Base-by-base conservation (phyloP, 495 filamentous ascomycete genomes). In the Aspergillus cavernicola region DNA sequence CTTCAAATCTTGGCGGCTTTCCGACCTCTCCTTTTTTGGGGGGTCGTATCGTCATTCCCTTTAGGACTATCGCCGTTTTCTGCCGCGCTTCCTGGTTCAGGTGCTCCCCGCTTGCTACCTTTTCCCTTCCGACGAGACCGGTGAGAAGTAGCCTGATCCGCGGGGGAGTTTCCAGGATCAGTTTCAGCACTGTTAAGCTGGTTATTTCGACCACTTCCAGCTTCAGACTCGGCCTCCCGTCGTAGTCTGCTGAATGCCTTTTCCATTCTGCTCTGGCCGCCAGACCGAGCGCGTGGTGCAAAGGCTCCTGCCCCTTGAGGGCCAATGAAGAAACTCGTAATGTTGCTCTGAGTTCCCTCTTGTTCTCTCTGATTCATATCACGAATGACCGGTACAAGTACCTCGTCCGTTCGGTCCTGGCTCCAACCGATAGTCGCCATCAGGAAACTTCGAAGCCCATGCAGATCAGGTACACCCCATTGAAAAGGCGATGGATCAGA, bases 381-480 rank as follows among this genome's bases (percentile, higher is more conserved):
- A 41, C 83, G 77, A 29, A 98, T 90, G 0, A 98, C 95, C 0
- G 93, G 93, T 9, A 97, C 88, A 3, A 98, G 80, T 2, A 97
- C 86, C 64, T 97, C 92, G 56, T 97, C 95, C 0, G 92, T 97
- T 18, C 89, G 78, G 62, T 96, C 92, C 62, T 86, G 83, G 40
- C 77, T 81, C 93, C 93, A 98, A 1, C 93, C 93, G 53, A 98
- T 87, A 1, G 90, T 95, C n/a, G 76, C 70, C 90, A 95, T 96
- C 36, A 98, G 73, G 59, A 92, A 98, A 15, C 72, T 72, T n/a
- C 95, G 69, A 46, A 98, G 68, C 0, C 88, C 87, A 40, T 93
- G 89, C 4, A 98, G 76, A 59, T 98, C 93, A 0, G 93, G 93
- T 0, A 95, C 87, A 16, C 93, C 93, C 93, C 93, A 98, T 67